These are phyloP conservation scores for Magnusiomyces magnusii DNA, from an alignment of 1,139 yeast genomes.

Conservation along the genomic window DNA sequence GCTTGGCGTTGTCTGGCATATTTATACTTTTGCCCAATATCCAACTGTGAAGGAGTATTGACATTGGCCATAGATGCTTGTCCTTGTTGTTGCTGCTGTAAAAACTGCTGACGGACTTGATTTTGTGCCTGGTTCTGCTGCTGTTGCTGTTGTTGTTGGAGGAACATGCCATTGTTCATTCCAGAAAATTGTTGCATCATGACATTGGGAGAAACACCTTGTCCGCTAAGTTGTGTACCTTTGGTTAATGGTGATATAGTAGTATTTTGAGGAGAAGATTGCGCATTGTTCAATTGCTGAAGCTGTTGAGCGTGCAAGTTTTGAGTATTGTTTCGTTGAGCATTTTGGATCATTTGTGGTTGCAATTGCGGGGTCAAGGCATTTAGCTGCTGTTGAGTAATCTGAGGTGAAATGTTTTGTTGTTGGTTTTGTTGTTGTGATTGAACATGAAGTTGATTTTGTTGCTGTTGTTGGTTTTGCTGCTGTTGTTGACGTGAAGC, in stretches of 20 bases:
- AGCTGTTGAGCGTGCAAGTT: neutral
- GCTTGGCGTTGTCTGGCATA: neutral
- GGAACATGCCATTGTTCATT: neutral
- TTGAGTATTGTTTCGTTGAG: neutral
- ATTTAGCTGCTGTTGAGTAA: neutral
- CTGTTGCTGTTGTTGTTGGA: conserved; percentile 4
- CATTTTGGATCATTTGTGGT: neutral
- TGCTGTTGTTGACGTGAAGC: neutral
- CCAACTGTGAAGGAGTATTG: neutral
- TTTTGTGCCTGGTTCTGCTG: neutral
- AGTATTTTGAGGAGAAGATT: neutral
- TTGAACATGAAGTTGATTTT: neutral
- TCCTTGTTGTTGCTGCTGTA: neutral
- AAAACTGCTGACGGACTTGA: neutral
- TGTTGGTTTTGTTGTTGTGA: neutral
- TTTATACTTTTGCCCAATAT: neutral
- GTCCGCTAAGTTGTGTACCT: neutral
- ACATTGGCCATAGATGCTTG: neutral
- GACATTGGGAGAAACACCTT: neutral
- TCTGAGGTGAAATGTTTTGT: conserved; percentile 7
- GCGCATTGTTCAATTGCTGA: neutral
- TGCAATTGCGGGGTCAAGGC: neutral
- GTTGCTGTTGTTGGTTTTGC: neutral
- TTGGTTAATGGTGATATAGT: neutral
- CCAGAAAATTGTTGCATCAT: neutral